Base-by-base conservation (phyloP, 371 early-diverging fungal genomes). In the Mucor racemosus region DNA sequence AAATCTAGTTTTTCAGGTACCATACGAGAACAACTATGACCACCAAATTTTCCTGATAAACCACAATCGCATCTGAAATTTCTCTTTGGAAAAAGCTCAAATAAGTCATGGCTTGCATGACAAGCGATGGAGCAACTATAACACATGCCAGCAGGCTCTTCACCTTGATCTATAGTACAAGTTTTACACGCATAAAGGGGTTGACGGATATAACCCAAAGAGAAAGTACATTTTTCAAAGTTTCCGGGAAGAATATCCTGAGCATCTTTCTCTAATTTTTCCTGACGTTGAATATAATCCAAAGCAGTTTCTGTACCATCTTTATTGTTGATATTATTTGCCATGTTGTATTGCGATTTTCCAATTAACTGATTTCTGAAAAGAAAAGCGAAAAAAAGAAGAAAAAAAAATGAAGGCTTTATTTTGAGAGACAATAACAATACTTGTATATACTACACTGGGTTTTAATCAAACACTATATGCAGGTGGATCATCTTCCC, bases 21-120 rank as follows among this genome's bases (percentile, higher is more conserved):
- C 42, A 57, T 62, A 15, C 85, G 68, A 35, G 72, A 50, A 54
- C 88, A 89, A 14, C 67, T 54, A 26, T 68, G 63, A 5, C 57
- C 66, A 33, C 72, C 70, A 54, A 89, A 82, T 62, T 84, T 84
- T 13, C 56, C 64, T 0, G 85, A 82, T 17, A 79, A 31, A 4
- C 95, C 96, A 68, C 97, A 95, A 74, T 95, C 95, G 75, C 97
- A 97, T 17, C 91, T 85, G 68, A 95, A 96, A 55, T 78, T 64
- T 0, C 95, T 82, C 66, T 94, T 93, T n/a, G 88, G 84, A 65
- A 92, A 95, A 62, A 96, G 77, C 73, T 95, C 95, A 31, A 91
- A 82, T 11, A 95, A 79, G 14, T 94, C 87, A 75, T 94, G 94
- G 36, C 84, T 88, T 0, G 91, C 79, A 69, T 96, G 97, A 65